Conservation (phyloP, 2,329 filamentous ascomycete genomes). For the Aurifilum marmelostoma region DNA sequence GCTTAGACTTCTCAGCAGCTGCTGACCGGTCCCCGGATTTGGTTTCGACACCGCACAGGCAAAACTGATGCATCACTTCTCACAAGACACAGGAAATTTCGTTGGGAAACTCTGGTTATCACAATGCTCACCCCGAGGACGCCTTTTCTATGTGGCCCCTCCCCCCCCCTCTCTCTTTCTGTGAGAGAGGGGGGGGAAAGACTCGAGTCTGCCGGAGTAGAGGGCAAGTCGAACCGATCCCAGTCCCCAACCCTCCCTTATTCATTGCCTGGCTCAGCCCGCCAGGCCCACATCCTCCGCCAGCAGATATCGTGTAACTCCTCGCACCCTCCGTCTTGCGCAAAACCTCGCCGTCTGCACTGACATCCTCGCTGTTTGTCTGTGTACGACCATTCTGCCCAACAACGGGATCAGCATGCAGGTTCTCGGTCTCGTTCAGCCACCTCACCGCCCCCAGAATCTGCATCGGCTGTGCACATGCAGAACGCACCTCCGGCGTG, state of each 20-base stretch:
- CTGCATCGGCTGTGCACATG: conserved; percentile 14
- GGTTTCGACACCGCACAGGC: conserved; percentile 6
- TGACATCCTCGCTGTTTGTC: background rate
- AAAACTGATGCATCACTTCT: conserved; percentile 16
- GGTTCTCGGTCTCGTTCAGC: background rate
- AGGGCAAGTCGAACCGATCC: background rate
- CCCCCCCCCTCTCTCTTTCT: background rate
- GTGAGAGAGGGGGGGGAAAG: background rate
- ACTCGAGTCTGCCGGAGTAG: background rate
- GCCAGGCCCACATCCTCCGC: background rate
- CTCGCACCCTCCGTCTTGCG: background rate
- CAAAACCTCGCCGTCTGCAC: background rate
- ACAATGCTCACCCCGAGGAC: background rate
- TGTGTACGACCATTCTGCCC: background rate
- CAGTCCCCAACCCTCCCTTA: background rate
- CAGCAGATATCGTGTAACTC: conserved; percentile 1
- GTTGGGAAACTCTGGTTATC: background rate
- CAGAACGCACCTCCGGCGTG: background rate
- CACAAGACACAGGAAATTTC: conserved; percentile 12
- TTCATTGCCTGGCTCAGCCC: background rate
- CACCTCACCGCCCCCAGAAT: background rate
- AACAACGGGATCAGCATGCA: background rate
- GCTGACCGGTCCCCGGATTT: background rate
- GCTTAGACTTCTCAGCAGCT: background rate
- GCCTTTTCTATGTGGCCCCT: background rate